Evolutionary conservation across 108 stramenopile species (phyloP), one percentile per base, ranked within the genome.

Genomic region (Nannochloropsis salina): DNA sequence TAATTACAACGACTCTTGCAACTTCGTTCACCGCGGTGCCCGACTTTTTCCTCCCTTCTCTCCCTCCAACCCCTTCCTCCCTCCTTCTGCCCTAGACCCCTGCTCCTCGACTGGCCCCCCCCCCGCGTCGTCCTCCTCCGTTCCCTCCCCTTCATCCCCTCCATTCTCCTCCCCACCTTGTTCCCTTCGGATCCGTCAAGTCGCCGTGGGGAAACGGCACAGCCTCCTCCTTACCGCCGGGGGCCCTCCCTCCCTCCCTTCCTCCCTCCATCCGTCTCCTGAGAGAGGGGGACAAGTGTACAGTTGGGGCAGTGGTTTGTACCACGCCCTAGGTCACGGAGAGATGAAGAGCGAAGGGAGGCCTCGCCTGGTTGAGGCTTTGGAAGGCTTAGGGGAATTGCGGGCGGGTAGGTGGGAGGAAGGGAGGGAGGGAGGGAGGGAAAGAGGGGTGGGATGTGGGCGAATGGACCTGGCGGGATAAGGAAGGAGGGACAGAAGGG

Each of bases 311-410:
- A 6, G 61, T n/a, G 61, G 61, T 74, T n/a, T 74, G 61, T 74
- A 74, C 61, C 61, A 74, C 6, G 61, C 61, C 20, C n/a, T 74
- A n/a, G 61, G 61, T n/a, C 61, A 74, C 6, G 61, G 61, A n/a
- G n/a, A 74, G 61, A 74, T 15, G 61, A n/a, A 15, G 61, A 74
- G n/a, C 61, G n/a, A n/a, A 15, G 15, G 61, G 61, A 15, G 61
- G 61, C 61, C 61, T 74, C 61, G 8, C 3, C n/a, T 74, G 61
- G 61, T 74, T 1, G 61, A 74, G 61, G 61, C 61, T n/a, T n/a
- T 74, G 61, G 61, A 74, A n/a, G 61, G 61, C 20, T n/a, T 74
- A 74, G 61, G 61, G 61, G 61, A n/a, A n/a, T n/a, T 74, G 61
- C 15, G 61, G n/a, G 8, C 15, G n/a, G 61, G 61, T 74, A 74